phyloP scores from a whole-genome alignment of 2,329 filamentous ascomycete species.

The Colletotrichum truncatum region DNA sequence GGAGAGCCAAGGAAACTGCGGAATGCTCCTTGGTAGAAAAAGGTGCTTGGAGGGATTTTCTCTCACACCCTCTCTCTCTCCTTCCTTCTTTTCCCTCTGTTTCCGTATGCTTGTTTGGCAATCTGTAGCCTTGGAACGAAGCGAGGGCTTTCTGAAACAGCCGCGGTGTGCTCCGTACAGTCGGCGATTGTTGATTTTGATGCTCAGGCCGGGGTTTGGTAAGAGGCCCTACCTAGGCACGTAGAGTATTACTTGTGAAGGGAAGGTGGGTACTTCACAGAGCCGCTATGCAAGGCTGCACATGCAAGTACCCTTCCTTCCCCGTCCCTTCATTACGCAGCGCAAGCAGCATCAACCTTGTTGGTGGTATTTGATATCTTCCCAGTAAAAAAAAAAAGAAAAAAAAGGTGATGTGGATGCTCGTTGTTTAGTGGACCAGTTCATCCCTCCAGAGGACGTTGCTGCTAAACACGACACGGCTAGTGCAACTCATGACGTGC shows the following conservation, averaged over 20 bases:
- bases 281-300: constrained; percentile 17
- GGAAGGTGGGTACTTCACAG: constrained; percentile 3
- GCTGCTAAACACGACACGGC: constrained; percentile 11
- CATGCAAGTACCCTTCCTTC: background rate
- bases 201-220: background rate
- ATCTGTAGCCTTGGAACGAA: constrained; percentile 16
- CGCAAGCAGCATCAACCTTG: background rate
- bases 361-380: background rate
- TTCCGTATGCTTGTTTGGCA: background rate
- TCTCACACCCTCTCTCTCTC: too few species aligned
- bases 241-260: too few species aligned
- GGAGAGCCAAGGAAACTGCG: background rate
- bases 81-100: background rate
- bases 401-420: too few species aligned
- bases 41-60: background rate
- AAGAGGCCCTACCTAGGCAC: background rate
- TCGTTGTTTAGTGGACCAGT: constrained; percentile 1
- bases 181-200: background rate
- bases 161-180: constrained; percentile 16
- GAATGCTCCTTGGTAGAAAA: too few species aligned
- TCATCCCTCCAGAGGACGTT: constrained; percentile 12
- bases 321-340: background rate
- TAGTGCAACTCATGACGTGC: constrained; percentile 13
- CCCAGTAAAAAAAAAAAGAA: background rate
- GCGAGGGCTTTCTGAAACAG: constrained; percentile 25